Conservation (phyloP, 2,329 filamentous ascomycete species). For the Chlorencoelia australis region DNA sequence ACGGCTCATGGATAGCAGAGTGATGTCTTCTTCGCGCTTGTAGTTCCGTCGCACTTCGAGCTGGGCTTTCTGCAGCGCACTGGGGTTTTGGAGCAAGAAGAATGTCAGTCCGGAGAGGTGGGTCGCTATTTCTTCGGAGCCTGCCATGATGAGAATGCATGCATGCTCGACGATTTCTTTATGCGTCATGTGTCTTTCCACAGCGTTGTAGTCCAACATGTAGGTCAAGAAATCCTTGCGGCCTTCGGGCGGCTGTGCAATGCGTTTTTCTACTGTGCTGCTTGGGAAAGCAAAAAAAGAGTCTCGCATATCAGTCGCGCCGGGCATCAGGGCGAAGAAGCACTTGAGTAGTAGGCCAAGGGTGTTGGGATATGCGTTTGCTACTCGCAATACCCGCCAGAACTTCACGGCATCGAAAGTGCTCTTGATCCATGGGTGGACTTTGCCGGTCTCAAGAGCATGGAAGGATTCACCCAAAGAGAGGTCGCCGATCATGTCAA, state of each 20-base stretch:
- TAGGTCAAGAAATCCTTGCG: too few relatives aligned
- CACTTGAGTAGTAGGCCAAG: not conserved
- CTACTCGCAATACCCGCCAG: not conserved
- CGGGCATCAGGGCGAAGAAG: too few relatives aligned
- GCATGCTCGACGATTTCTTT: conserved; percentile 4
- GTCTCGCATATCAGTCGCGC: too few relatives aligned
- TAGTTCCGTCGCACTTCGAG: conserved; percentile 34
- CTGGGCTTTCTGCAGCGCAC: conserved; percentile 23
- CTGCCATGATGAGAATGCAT: conserved; percentile 7
- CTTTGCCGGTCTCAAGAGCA: conserved; percentile 22
- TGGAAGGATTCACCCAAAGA: conserved; percentile 33
- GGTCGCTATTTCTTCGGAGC: conserved; percentile 9
- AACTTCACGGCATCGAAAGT: not conserved
- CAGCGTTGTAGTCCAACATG: too few relatives aligned
- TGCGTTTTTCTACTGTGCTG: too few relatives aligned
- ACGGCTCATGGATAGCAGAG: conserved; percentile 10
- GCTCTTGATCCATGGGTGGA: conserved; percentile 16
- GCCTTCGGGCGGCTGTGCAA: too few relatives aligned
- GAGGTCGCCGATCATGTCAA: conserved; percentile 34
- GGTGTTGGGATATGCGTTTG: not conserved
- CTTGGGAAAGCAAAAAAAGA: too few relatives aligned
- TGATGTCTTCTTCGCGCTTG: conserved; percentile 30
- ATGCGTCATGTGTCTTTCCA: conserved; percentile 3
- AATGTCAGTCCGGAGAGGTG: conserved; percentile 10
- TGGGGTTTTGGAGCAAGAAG: conserved; percentile 25